Evolutionary conservation across 2,329 filamentous ascomycete species (phyloP).

Genomic region (Stachybotrys elegans): DNA sequence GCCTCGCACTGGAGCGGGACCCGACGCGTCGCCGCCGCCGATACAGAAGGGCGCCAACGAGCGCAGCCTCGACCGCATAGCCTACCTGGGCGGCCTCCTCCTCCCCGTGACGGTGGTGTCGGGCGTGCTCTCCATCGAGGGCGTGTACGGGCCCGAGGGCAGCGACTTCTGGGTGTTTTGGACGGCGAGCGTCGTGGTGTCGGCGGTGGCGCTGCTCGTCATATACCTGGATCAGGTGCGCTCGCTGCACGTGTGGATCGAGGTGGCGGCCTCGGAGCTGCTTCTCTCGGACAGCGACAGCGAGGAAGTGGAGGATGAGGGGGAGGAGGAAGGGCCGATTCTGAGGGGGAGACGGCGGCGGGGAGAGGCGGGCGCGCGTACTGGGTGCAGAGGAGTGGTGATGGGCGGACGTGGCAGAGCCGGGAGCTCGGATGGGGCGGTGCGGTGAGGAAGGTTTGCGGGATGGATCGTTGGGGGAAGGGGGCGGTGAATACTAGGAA

Average conservation of each 20-base stretch:
- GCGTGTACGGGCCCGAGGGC: slow-evolving; percentile 36
- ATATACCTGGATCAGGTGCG: slow-evolving; percentile 46
- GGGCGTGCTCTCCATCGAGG: slow-evolving; percentile 41
- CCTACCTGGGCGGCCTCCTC: slow-evolving; percentile 44
- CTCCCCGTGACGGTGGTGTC: slow-evolving; percentile 44
- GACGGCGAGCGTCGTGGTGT: slow-evolving; percentile 34
- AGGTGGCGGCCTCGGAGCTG: slow-evolving; percentile 26
- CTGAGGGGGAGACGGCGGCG: slow-evolving; percentile 17
- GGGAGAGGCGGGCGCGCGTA: slow-evolving; percentile 27
- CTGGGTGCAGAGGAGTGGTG: slow-evolving; percentile 27
- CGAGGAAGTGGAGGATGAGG: slow-evolving; percentile 13
- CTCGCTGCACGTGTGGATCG: slow-evolving; percentile 40
- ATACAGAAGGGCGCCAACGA: slow-evolving; percentile 27
- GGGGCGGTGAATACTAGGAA: too few relatives aligned
- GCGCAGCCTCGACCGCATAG: slow-evolving; percentile 39
- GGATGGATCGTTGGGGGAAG: too few relatives aligned
- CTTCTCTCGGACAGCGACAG: slow-evolving; percentile 17
- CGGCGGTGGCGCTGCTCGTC: slow-evolving; percentile 31
- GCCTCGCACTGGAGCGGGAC: not conserved
- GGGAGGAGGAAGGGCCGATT: slow-evolving; percentile 4
- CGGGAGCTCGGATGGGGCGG: slow-evolving; percentile 41
- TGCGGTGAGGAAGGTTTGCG: slow-evolving; percentile 35
- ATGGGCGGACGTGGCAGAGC: slow-evolving; percentile 34
- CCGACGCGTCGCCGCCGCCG: not conserved
- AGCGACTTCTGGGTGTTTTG: slow-evolving; percentile 44